A percentile compares a stretch with the other conserved stretches of the same genome.
Evolutionary conservation across 495 filamentous ascomycete species (phyloP).

Genomic region (Haplographium delicatum): DNA sequence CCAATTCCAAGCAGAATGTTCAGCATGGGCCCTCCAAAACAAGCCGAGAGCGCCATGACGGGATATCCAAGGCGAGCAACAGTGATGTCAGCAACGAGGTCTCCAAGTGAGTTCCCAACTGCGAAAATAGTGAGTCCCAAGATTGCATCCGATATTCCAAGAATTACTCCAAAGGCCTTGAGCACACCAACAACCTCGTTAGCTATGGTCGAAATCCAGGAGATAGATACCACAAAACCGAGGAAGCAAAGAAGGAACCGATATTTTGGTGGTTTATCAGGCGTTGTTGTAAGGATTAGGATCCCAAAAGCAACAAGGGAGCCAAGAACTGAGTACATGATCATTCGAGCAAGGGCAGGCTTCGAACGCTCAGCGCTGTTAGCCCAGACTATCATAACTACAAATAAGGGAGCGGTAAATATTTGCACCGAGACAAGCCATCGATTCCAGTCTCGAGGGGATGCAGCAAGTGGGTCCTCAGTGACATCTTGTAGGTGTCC

Average conservation of each 20-base stretch:
- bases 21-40: slow-evolving; percentile 95
- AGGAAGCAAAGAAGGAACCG: slow-evolving; percentile 75
- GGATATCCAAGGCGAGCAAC: slow-evolving; percentile 90
- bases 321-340: slow-evolving; percentile 62
- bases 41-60: slow-evolving; percentile 94
- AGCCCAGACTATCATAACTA: slow-evolving; percentile 71
- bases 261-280: slow-evolving; percentile 54
- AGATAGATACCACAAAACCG: slow-evolving; percentile 86
- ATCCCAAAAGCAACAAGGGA: slow-evolving; percentile 59
- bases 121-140: slow-evolving; percentile 95
- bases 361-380: slow-evolving; percentile 47
- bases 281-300: slow-evolving; percentile 58
- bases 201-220: slow-evolving; percentile 95
- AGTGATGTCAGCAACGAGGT: slow-evolving; percentile 91
- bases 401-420: slow-evolving; percentile 82
- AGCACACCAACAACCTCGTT: slow-evolving; percentile 94
- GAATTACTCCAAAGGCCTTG: slow-evolving; percentile 87
- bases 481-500: neutral
- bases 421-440: slow-evolving; percentile 85
- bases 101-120: slow-evolving; percentile 90
- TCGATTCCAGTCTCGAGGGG: slow-evolving; percentile 69
- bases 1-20: slow-evolving; percentile 97
- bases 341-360: slow-evolving; percentile 49
- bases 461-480: slow-evolving; percentile 2
- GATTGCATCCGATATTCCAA: slow-evolving; percentile 92